phyloP scores from a whole-genome alignment of 169 alveolate species.

The Babesia sp. region DNA sequence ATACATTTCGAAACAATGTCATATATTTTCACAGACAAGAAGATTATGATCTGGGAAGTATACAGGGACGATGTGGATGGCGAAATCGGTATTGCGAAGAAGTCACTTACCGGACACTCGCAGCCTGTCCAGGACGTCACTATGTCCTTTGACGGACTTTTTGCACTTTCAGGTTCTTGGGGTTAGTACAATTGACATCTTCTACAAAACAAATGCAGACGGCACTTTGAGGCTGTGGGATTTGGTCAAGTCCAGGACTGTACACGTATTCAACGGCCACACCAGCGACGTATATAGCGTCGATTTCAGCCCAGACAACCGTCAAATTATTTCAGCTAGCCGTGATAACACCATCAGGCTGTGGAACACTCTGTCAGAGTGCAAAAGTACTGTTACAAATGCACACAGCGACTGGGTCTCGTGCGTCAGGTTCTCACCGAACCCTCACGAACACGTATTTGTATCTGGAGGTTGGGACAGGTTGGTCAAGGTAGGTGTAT shows the following conservation, averaged over 20 bases:
- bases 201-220: slow-evolving; percentile 43
- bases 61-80: slow-evolving; percentile 78
- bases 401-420: slow-evolving; percentile 97
- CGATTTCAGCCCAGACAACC: slow-evolving; percentile 96
- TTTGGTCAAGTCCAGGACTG: slow-evolving; percentile 87
- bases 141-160: slow-evolving; percentile 91
- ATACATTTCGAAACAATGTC: neutral
- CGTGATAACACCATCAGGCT: slow-evolving; percentile 95
- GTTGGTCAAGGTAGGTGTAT: slow-evolving; percentile 85
- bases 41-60: slow-evolving; percentile 82
- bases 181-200: slow-evolving; percentile 49
- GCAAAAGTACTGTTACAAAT: slow-evolving; percentile 93
- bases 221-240: slow-evolving; percentile 92
- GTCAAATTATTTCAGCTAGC: slow-evolving; percentile 97
- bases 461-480: slow-evolving; percentile 98
- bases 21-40: slow-evolving; percentile 67
- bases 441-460: slow-evolving; percentile 91
- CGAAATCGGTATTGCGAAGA: slow-evolving; percentile 81
- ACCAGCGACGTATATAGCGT: slow-evolving; percentile 93
- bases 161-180: slow-evolving; percentile 94
- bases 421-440: slow-evolving; percentile 95
- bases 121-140: slow-evolving; percentile 92
- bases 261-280: slow-evolving; percentile 91
- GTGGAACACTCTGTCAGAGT: slow-evolving; percentile 98
- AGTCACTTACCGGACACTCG: slow-evolving; percentile 87